Evolutionary conservation across 352 stramenopile genomes (phyloP), one percentile per base, ranked within the genome.

Genomic region (Globisporangium okanoganense): DNA sequence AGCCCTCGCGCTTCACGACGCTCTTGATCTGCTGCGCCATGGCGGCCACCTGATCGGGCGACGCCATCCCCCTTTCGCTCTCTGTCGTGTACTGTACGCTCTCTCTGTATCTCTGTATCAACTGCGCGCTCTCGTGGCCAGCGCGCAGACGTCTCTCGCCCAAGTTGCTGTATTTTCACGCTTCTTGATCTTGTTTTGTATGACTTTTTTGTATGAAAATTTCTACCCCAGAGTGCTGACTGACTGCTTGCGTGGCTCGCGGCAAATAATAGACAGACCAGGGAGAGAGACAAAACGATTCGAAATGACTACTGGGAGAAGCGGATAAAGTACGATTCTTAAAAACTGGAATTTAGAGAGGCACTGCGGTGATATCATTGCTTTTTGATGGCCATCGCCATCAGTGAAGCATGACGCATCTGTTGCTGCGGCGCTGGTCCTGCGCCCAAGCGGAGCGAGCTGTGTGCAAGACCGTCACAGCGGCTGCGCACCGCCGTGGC

Each of bases 1-100:
- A 95, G 20, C 78, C 77, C 31, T 87, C 72, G 33, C 84, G 68
- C 51, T 70, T 62, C 38, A 90, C 82, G 27, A 91, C 66, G 35
- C 72, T 64, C 65, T 86, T 69, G 66, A 95, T 92, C 71, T 88
- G 68, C 38, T 75, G 76, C 49, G 84, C 82, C 77, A 94, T 91
- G 33, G 64, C 69, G 41, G 68, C 62, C 49, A 94, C 82, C 36
- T 92, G 78, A 45, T 83, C 69, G 22, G 62, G 45, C 29, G 54
- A 64, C 57, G 67, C 72, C 62, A 79, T 77, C 47, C 58, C 68
- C 58, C 53, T 67, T 62, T 69, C 20, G 18, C 25, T 54, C 14
- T 38, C 5, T 38, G 10, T 18, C 5, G 14, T 6, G 38, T 43
- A n/a, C 40, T 14, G 7, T 45, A 45, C n/a, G 43, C 8, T 6